Evolutionary conservation across 345 rosid genomes (phyloP).

Genomic region (Bruguiera parviflora): DNA sequence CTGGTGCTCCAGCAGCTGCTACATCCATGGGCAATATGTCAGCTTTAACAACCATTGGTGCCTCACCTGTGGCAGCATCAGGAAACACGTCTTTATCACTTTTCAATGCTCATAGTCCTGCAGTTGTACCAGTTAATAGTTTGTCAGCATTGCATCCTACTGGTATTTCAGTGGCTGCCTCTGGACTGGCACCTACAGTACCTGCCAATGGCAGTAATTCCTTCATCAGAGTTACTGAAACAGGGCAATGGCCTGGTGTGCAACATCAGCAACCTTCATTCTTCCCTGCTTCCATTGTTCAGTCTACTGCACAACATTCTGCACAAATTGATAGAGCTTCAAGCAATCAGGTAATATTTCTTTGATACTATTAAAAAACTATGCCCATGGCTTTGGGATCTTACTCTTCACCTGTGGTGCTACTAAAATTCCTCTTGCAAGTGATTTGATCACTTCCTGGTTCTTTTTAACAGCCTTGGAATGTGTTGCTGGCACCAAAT

Average conservation of each 20-base stretch:
- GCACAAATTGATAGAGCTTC: constrained; percentile 43
- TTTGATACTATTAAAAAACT: neutral
- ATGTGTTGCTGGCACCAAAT: constrained; percentile 33
- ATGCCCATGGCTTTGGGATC: too few species aligned
- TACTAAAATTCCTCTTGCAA: too few species aligned
- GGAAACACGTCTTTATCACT: constrained; percentile 25
- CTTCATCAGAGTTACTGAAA: constrained; percentile 21
- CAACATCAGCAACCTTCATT: constrained; percentile 51
- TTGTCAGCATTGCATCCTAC: constrained; percentile 31
- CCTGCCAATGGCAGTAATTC: constrained; percentile 34
- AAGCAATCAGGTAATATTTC: constrained; percentile 53
- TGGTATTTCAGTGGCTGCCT: constrained; percentile 30
- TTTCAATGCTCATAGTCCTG: constrained; percentile 27
- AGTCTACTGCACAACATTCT: constrained; percentile 42
- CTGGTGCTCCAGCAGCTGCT: constrained; percentile 23
- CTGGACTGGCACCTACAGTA: constrained; percentile 29
- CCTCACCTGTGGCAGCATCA: constrained; percentile 21
- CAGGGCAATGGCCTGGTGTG: constrained; percentile 37
- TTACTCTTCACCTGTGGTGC: too few species aligned
- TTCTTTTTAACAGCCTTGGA: constrained; percentile 54
- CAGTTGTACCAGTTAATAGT: constrained; percentile 25
- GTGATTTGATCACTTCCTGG: constrained; percentile 11
- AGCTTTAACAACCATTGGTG: constrained; percentile 27
- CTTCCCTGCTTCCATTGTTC: constrained; percentile 41
- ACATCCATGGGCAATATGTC: constrained; percentile 29